These are phyloP conservation scores for Yarrowia osloensis DNA, from an alignment of 805 yeast genomes.

Conservation along the genomic window DNA sequence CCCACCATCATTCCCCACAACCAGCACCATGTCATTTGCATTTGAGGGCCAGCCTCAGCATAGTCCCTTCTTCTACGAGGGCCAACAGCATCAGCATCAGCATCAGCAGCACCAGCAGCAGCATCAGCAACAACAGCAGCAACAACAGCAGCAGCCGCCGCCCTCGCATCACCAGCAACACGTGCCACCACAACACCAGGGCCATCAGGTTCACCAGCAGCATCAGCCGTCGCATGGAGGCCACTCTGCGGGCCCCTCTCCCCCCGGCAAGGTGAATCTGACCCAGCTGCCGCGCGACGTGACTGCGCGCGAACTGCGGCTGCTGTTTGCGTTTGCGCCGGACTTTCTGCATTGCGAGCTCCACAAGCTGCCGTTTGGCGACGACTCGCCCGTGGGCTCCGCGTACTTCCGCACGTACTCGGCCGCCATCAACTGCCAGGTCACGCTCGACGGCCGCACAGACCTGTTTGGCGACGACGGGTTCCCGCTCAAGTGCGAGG, in stretches of 20 bases:
- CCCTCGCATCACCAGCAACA: background rate
- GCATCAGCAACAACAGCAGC: background rate
- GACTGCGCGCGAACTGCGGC: constrained; percentile 44
- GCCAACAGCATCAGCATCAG: constrained; percentile 13
- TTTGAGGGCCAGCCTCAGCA: constrained; percentile 27
- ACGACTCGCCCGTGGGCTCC: constrained; percentile 35
- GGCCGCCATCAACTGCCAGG: constrained; percentile 30
- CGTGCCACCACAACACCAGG: background rate
- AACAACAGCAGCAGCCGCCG: background rate
- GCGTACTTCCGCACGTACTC: constrained; percentile 40
- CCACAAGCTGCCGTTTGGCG: constrained; percentile 37
- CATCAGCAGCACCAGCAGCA: constrained; percentile 6
- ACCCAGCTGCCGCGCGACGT: constrained; percentile 44
- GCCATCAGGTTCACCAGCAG: background rate
- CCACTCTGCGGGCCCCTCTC: background rate
- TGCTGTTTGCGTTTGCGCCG: constrained; percentile 46
- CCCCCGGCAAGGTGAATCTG: constrained; percentile 27
- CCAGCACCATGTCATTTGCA: constrained; percentile 23
- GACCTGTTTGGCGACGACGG: constrained; percentile 25
- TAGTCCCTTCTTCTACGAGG: constrained; percentile 28
- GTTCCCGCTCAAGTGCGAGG: constrained; percentile 20
- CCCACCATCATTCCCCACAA: background rate
- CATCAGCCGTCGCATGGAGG: background rate
- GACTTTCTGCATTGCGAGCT: constrained; percentile 44
- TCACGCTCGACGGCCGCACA: constrained; percentile 10